phyloP scores from a whole-genome alignment of 352 stramenopile genomes.

The Phytophthora vignae region DNA sequence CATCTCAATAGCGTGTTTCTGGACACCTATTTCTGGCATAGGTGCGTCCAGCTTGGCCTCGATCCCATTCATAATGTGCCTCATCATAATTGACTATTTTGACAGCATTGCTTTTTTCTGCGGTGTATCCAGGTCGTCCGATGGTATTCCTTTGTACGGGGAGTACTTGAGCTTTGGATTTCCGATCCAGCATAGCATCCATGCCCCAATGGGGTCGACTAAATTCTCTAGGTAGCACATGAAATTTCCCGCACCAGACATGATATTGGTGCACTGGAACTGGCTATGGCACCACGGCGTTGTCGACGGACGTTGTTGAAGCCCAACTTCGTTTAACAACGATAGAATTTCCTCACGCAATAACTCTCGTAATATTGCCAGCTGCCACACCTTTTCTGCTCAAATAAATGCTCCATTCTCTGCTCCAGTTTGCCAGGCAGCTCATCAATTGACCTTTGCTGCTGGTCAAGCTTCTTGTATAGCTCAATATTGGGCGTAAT shows the following conservation, averaged over 20 bases:
- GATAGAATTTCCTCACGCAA: background rate
- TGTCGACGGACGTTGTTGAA: background rate
- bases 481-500: conserved; percentile 6
- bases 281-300: background rate
- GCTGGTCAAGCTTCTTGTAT: conserved; percentile 5
- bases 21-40: background rate
- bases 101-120: conserved; percentile 10
- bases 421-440: background rate
- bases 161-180: background rate
- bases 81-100: conserved; percentile 15
- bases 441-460: background rate
- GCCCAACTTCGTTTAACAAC: background rate
- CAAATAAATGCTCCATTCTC: background rate
- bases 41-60: background rate
- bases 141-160: conserved; percentile 3
- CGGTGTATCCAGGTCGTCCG: conserved; percentile 4
- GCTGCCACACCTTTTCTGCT: background rate
- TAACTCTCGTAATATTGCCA: conserved; percentile 3
- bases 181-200: conserved; percentile 15
- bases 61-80: conserved; percentile 9
- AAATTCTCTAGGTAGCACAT: conserved; percentile 4
- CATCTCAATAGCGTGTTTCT: background rate
- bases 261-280: background rate
- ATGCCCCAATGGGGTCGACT: conserved; percentile 2
- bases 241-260: conserved; percentile 3